Evolutionary conservation across 306 rosid genomes (phyloP).

Genomic region (Boehmeria nivea): DNA sequence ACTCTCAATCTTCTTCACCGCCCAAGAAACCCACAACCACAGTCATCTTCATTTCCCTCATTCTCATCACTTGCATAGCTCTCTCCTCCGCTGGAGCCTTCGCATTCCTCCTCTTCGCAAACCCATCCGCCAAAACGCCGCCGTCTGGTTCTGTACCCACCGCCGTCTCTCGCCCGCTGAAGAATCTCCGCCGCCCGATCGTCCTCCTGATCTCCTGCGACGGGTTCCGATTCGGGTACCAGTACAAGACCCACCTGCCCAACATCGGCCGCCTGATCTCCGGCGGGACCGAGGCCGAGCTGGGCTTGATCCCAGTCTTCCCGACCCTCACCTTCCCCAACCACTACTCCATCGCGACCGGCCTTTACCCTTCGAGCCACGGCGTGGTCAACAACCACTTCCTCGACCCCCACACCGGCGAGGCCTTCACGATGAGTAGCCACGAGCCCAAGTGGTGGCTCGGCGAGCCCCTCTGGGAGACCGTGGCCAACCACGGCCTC

Average conservation of each 20-base stretch:
- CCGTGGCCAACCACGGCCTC: slow-evolving; percentile 68
- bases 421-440: slow-evolving; percentile 57
- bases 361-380: slow-evolving; percentile 86
- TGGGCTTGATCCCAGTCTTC: slow-evolving; percentile 82
- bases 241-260: slow-evolving; percentile 74
- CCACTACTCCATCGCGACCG: slow-evolving; percentile 88
- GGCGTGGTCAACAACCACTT: slow-evolving; percentile 85
- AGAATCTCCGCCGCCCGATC: slow-evolving; percentile 53
- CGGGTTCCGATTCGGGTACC: slow-evolving; percentile 96
- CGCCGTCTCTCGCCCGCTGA: slow-evolving; percentile 48
- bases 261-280: slow-evolving; percentile 60
- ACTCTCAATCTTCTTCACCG: slow-evolving; percentile 21
- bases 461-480: slow-evolving; percentile 96
- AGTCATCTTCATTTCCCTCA: slow-evolving; percentile 54
- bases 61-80: slow-evolving; percentile 46
- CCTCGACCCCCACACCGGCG: slow-evolving; percentile 69
- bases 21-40: slow-evolving; percentile 24
- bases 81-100: slow-evolving; percentile 64
- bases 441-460: slow-evolving; percentile 96
- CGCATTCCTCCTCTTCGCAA: slow-evolving; percentile 62
- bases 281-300: slow-evolving; percentile 84
- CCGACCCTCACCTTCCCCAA: slow-evolving; percentile 90
- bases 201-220: slow-evolving; percentile 80
- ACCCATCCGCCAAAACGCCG: slow-evolving; percentile 16
- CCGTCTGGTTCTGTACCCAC: background rate